Conservation (phyloP, 2,329 filamentous ascomycete genomes). For the Curvularia hawaiiensis region DNA sequence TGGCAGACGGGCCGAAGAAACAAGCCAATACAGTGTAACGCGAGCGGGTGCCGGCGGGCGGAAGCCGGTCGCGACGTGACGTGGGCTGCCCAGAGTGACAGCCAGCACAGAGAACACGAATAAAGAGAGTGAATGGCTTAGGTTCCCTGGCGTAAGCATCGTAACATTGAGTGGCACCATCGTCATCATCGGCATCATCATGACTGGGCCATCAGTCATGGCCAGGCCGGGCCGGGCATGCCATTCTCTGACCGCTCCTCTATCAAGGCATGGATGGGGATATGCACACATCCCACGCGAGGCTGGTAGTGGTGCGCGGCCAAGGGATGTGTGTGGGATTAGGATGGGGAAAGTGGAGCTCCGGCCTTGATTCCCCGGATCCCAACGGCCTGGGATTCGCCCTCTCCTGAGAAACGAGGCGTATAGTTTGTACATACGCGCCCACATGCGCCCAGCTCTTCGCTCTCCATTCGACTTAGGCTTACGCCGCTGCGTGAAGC, state of each 20-base stretch:
- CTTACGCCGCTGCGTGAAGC: background rate
- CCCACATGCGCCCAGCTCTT: background rate
- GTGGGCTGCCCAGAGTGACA: constrained; percentile 12
- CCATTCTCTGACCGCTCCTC: constrained; percentile 35
- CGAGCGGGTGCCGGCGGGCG: background rate
- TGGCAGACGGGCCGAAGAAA: constrained; percentile 21
- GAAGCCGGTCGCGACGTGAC: constrained; percentile 9
- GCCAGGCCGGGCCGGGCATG: constrained; percentile 14
- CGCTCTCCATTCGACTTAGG: background rate
- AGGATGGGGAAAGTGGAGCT: constrained; percentile 31
- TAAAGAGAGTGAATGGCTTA: constrained; percentile 1
- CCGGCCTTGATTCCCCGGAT: constrained; percentile 33
- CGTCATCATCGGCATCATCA: background rate
- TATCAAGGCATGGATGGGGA: constrained; percentile 10
- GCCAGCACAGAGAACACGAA: constrained; percentile 1
- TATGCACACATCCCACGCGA: constrained; percentile 32
- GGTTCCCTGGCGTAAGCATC: constrained; percentile 12
- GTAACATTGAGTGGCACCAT: background rate
- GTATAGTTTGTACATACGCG: constrained; percentile 6
- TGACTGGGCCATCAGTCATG: background rate
- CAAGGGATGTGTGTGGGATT: background rate
- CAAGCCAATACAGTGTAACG: constrained; percentile 15
- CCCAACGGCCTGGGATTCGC: constrained; percentile 25
- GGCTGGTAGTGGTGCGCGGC: constrained; percentile 21
- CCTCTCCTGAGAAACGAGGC: constrained; percentile 20